Evolutionary conservation across 306 rosid genomes (phyloP).

Genomic region (Coriaria nepalensis): DNA sequence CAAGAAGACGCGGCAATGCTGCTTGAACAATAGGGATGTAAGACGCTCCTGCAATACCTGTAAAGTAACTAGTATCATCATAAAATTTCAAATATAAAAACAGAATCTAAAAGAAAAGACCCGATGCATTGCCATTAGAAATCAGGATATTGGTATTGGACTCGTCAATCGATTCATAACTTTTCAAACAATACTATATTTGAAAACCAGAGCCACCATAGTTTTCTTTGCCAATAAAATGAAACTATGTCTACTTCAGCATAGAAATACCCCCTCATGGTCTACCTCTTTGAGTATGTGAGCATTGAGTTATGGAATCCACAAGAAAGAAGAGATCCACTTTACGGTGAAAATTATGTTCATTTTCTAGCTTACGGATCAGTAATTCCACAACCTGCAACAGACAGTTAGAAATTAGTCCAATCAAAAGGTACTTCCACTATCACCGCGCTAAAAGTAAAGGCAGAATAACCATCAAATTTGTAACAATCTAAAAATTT

Average conservation of each 20-base stretch:
- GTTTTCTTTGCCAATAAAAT: no score
- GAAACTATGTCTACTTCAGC: background rate
- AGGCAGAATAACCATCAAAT: no score
- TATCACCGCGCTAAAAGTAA: no score
- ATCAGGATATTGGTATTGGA: no score
- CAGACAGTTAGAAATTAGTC: slow-evolving; percentile 10
- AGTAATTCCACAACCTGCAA: slow-evolving; percentile 95
- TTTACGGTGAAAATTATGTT: slow-evolving; percentile 82
- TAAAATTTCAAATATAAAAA: slow-evolving; percentile 8
- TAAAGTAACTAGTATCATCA: slow-evolving; percentile 14
- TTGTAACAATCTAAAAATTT: no score
- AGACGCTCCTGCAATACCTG: slow-evolving; percentile 97
- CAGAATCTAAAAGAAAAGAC: background rate
- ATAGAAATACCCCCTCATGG: no score
- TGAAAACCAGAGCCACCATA: no score
- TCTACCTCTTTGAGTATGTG: slow-evolving; percentile 80
- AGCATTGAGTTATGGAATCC: slow-evolving; percentile 95
- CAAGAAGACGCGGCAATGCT: slow-evolving; percentile 92
- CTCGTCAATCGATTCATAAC: no score
- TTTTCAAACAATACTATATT: no score
- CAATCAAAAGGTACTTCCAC: slow-evolving; percentile 5
- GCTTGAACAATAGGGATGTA: slow-evolving; percentile 91
- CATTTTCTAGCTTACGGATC: slow-evolving; percentile 84
- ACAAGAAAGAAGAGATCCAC: slow-evolving; percentile 95
- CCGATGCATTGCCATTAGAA: no score